These are phyloP conservation scores for Trichophyton equinum DNA, from an alignment of 2,329 filamentous ascomycete species.

Conservation along the genomic window DNA sequence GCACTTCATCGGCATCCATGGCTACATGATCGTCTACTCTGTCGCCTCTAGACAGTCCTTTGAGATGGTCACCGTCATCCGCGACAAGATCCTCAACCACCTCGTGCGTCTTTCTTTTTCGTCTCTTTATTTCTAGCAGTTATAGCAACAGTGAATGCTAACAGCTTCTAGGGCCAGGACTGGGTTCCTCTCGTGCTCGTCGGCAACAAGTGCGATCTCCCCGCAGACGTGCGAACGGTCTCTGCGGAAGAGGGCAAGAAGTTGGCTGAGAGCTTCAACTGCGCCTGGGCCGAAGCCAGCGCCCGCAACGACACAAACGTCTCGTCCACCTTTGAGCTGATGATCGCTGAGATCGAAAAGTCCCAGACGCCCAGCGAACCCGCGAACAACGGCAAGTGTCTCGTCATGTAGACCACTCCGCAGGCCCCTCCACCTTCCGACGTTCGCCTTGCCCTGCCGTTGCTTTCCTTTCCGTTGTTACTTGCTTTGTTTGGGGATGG, in stretches of 20 bases:
- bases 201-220: slow-evolving; percentile 91
- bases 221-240: slow-evolving; percentile 86
- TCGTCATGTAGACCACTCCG: slow-evolving; percentile 54
- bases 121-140: neutral
- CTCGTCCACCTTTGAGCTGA: slow-evolving; percentile 77
- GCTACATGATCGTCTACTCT: slow-evolving; percentile 98
- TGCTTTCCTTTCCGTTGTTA: neutral
- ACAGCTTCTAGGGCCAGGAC: slow-evolving; percentile 60
- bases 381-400: slow-evolving; percentile 66
- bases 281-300: slow-evolving; percentile 88
- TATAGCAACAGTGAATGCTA: neutral
- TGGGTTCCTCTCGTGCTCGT: slow-evolving; percentile 88
- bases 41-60: slow-evolving; percentile 87
- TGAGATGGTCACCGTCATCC: slow-evolving; percentile 92
- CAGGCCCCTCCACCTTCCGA: neutral
- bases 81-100: slow-evolving; percentile 95
- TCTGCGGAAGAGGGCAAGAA: slow-evolving; percentile 72
- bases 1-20: slow-evolving; percentile 98
- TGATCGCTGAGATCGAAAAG: slow-evolving; percentile 92
- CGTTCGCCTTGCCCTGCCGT: neutral
- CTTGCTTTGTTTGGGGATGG: slow-evolving; percentile 4
- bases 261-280: slow-evolving; percentile 74
- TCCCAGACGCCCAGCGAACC: slow-evolving; percentile 80
- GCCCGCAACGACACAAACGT: slow-evolving; percentile 94
- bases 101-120: slow-evolving; percentile 46